These are phyloP conservation scores for Corymbia maculata DNA, from an alignment of 345 rosid species.

Conservation along the genomic window DNA sequence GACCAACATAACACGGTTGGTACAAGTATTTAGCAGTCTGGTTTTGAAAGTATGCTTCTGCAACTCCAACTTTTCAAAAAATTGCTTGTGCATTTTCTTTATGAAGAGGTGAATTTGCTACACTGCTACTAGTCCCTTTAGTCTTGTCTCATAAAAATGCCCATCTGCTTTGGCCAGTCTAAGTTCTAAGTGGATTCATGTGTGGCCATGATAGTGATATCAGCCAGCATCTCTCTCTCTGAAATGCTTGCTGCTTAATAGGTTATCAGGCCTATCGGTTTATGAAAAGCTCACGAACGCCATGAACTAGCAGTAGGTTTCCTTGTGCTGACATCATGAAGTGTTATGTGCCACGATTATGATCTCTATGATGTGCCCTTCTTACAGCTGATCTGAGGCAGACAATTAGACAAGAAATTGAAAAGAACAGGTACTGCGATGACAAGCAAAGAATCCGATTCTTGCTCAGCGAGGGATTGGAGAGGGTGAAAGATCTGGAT, in stretches of 20 bases:
- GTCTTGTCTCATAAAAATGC: not conserved
- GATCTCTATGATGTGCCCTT: not conserved
- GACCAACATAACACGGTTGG: not conserved
- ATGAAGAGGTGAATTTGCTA: not conserved
- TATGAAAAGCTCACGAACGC: not conserved
- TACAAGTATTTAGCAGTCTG: not conserved
- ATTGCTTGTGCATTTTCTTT: not conserved
- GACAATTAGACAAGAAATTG: conserved; percentile 65
- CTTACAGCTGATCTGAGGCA: conserved; percentile 48
- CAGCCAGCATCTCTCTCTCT: not conserved
- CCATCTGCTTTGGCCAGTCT: not conserved
- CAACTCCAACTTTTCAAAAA: not conserved
- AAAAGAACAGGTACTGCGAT: conserved; percentile 45
- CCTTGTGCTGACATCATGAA: not conserved
- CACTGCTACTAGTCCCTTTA: not conserved
- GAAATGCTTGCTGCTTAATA: not conserved
- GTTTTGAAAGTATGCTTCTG: not conserved
- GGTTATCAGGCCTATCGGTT: not conserved
- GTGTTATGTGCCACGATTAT: not conserved
- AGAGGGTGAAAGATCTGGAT: conserved; percentile 58
- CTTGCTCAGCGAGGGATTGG: conserved; percentile 69
- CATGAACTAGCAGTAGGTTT: not conserved
- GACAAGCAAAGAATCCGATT: conserved; percentile 66
- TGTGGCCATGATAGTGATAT: not conserved
- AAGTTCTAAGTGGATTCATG: not conserved